Evolutionary conservation across 345 rosid species (phyloP).

Genomic region (Capsella bursapastoris): DNA sequence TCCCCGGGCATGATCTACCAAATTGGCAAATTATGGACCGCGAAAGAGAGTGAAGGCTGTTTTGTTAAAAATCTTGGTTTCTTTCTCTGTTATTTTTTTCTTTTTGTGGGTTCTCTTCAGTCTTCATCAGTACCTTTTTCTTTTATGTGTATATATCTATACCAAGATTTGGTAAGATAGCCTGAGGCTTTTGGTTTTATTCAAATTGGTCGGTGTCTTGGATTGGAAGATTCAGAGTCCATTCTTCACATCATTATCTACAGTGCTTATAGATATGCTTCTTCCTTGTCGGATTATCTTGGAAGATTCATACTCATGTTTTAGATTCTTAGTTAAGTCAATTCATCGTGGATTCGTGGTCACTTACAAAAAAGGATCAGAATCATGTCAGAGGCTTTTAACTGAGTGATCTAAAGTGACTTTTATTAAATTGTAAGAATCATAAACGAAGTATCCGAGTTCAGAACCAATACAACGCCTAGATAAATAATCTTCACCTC

Average conservation of each 20-base stretch:
- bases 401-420: background rate
- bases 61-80: constrained; percentile 22
- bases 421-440: background rate
- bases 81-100: constrained; percentile 20
- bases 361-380: background rate
- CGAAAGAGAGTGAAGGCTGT: constrained; percentile 28
- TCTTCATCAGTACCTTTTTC: background rate
- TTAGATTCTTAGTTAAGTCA: background rate
- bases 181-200: constrained; percentile 11
- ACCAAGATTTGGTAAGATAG: constrained; percentile 45
- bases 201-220: constrained; percentile 33
- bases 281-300: too few species aligned
- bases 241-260: constrained; percentile 11
- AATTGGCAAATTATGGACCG: constrained; percentile 40
- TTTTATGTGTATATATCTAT: constrained; percentile 37
- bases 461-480: background rate
- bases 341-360: background rate
- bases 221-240: constrained; percentile 4
- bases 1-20: constrained; percentile 37
- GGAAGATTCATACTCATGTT: background rate
- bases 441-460: background rate
- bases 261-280: too few species aligned
- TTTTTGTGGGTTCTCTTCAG: constrained; percentile 16
- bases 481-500: constrained; percentile 22
- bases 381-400: too few species aligned